Evolutionary conservation across 495 filamentous ascomycete genomes (phyloP), one percentile per base, ranked within the genome.

Genomic region (Schizothecium vesticola): DNA sequence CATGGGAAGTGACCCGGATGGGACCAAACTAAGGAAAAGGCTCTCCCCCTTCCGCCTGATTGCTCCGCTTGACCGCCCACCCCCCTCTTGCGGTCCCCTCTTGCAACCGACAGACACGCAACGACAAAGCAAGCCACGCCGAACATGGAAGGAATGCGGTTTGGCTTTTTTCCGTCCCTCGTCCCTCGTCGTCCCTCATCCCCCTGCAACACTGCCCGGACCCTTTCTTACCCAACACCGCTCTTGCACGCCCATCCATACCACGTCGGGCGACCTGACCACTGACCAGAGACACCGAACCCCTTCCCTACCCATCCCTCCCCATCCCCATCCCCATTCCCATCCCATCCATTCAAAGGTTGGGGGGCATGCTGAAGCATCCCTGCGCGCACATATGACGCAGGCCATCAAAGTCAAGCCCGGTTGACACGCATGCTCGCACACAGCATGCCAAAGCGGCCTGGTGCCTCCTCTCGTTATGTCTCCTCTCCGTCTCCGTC

Each of bases 331-430:
- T 28, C 26, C 26, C 36, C 43, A 51, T 51, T 19, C 43, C 33
- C 33, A 36, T 36, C 33, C 33, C 33, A 36, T 33, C 31, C 31
- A 12, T 33, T 51, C 43, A 51, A 70, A 67, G 75, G 72, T 71
- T 69, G 33, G 12, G 28, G 68, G 72, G 70, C 67, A 75, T 70
- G 74, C 74, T 73, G 69, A 72, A 69, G 61, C 61, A 76, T 71
- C 76, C 76, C 76, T 78, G 76, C 73, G 65, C 58, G 63, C 66
- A 64, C 74, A 75, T 71, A 76, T 78, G 76, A 78, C 76, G 74
- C 76, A 73, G 73, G 64, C 70, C 69, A 69, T 65, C 66, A 69
- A 72, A 70, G 74, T 72, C 74, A 65, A 72, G 72, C 76, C 72
- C 72, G 71, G 72, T 79, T 73, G 69, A 74, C 72, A 73, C 70